Evolutionary conservation across 2,329 filamentous ascomycete genomes (phyloP), one percentile per base, ranked within the genome.

Genomic region (Davidsoniella neocaledoniae): DNA sequence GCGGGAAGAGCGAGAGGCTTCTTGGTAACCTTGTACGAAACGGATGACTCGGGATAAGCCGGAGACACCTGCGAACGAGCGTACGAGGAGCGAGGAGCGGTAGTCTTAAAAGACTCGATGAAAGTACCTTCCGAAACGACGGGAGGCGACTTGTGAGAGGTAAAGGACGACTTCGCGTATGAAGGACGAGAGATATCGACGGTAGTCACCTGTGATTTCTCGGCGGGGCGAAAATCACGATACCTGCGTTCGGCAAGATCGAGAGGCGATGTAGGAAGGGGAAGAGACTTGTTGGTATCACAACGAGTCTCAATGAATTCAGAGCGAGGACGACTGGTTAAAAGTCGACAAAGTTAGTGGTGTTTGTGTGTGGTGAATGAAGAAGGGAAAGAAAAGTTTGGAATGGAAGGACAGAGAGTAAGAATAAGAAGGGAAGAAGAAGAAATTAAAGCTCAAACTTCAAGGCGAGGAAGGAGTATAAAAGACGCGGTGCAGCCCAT

Each of bases 241-340:
- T 80, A 81, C 66, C 79, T 71, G 66, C 74, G 75, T 67, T 82
- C 78, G 61, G 75, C 75, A 57, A 74, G 64, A 67, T 82, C 78
- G 64, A 81, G 71, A 57, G 71, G 66, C 58, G 61, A 61, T 58
- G 69, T 63, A 61, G 66, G 66, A 55, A 66, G 63, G 60, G 68
- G 66, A 58, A 66, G 64, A 57, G 70, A 71, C 56, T 59, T 60
- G 64, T 83, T 72, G 62, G 79, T 69, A 67, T 85, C 76, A 65
- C 84, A 67, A 63, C 77, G 76, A 64, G 76, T 72, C 64, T 81
- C 76, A 60, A 73, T 68, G 69, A 77, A 79, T 60, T 68, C 59
- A 56, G 60, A 60, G 56, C 57, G 58, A 60, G 60, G 66, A 61
- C 29, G 29, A 33, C 29, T 33, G 8, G 29, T 33, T 33, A 10